These are phyloP conservation scores for Yamadazyma akitaensis DNA, from an alignment of 805 yeast species.

Conservation along the genomic window DNA sequence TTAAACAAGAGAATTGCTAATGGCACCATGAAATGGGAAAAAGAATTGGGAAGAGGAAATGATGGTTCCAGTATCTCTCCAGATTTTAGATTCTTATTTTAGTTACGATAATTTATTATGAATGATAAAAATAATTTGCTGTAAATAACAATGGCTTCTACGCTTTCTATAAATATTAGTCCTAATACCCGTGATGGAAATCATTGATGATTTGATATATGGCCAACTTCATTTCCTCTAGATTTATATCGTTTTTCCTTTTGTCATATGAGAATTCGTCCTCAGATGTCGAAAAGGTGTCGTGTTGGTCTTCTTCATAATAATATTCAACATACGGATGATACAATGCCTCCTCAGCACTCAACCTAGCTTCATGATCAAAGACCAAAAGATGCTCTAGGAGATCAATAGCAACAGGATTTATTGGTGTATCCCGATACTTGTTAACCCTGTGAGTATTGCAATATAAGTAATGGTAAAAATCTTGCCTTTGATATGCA, in stretches of 20 bases:
- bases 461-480: conserved; percentile 16
- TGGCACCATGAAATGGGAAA: conserved; percentile 50
- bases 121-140: background rate
- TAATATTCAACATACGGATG: conserved; percentile 88
- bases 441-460: conserved; percentile 20
- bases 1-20: conserved; percentile 41
- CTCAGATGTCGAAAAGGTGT: conserved; percentile 18
- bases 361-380: conserved; percentile 79
- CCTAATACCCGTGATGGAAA: background rate
- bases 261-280: conserved; percentile 34
- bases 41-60: conserved; percentile 45
- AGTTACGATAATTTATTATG: conserved; percentile 8
- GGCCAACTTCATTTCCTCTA: conserved; percentile 5
- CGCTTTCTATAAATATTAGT: background rate
- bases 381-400: conserved; percentile 72
- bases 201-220: background rate
- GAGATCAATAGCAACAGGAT: conserved; percentile 30
- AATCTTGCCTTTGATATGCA: conserved; percentile 15
- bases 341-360: conserved; percentile 81
- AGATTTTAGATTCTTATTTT: conserved; percentile 42
- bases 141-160: background rate
- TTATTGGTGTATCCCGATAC: conserved; percentile 15
- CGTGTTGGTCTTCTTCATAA: conserved; percentile 48
- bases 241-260: background rate
- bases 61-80: conserved; percentile 41